Conservation (phyloP, 768 basidiomycete genomes). For the Hysterangium stoloniferum region DNA sequence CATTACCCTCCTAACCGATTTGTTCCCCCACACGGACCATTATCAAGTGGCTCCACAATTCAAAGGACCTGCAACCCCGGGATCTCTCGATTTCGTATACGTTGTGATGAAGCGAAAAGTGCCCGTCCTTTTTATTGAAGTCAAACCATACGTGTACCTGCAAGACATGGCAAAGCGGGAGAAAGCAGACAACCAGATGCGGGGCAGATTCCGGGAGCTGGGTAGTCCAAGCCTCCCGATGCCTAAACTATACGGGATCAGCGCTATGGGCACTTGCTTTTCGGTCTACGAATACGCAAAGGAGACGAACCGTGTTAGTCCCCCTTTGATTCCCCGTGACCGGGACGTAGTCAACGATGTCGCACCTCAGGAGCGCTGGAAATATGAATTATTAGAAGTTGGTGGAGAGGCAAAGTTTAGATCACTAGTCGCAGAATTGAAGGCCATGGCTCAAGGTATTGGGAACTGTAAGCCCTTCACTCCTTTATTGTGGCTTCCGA, state of each 20-base stretch:
- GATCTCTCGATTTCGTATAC: conserved; percentile 4
- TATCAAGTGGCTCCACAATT: conserved; percentile 9
- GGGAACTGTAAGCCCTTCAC: too few relatives aligned
- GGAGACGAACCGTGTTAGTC: background rate
- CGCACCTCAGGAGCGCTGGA: background rate
- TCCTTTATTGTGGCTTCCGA: too few relatives aligned
- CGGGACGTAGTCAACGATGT: background rate
- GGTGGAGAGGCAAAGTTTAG: too few relatives aligned
- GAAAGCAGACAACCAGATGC: conserved; percentile 9
- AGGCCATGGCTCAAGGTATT: too few relatives aligned
- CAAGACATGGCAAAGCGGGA: background rate
- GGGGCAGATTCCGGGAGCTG: background rate
- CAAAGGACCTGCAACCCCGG: background rate
- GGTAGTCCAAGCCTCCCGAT: too few relatives aligned
- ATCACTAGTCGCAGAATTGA: too few relatives aligned
- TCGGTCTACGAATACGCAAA: background rate
- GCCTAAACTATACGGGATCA: background rate
- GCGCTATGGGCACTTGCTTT: background rate
- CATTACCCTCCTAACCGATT: conserved; percentile 1
- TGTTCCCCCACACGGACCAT: conserved; percentile 6
- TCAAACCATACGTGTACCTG: conserved; percentile 3
- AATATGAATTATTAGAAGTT: too few relatives aligned
- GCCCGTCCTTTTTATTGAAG: conserved; percentile 8
- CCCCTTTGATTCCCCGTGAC: background rate
- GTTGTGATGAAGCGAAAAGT: background rate